phyloP scores from a whole-genome alignment of 257 asterid genomes.

The Penstemon barbatus region DNA sequence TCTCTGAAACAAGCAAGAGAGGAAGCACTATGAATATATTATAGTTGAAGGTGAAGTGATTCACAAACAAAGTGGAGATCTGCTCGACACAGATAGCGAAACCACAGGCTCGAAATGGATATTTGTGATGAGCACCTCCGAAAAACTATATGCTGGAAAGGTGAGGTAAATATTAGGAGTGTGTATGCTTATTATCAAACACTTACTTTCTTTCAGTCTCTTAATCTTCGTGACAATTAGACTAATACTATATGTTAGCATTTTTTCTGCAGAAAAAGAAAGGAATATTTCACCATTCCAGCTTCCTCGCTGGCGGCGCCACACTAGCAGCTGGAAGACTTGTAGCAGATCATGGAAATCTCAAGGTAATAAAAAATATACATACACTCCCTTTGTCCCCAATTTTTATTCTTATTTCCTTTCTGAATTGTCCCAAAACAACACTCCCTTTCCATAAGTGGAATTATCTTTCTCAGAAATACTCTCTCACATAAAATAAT shows the following conservation, averaged over 20 bases:
- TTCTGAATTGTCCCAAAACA: too few species aligned
- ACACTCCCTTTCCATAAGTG: too few species aligned
- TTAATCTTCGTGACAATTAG: slow-evolving; percentile 4
- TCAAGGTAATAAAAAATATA: slow-evolving; percentile 35
- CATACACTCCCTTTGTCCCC: too few species aligned
- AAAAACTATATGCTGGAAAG: slow-evolving; percentile 61
- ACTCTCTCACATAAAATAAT: too few species aligned
- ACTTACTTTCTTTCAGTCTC: not conserved
- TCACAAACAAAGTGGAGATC: slow-evolving; percentile 50
- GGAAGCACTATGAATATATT: slow-evolving; percentile 57
- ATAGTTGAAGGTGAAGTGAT: slow-evolving; percentile 51
- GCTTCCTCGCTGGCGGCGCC: slow-evolving; percentile 82
- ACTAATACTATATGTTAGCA: not conserved
- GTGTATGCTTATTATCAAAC: not conserved
- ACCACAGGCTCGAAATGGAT: slow-evolving; percentile 58
- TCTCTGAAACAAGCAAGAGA: slow-evolving; percentile 53
- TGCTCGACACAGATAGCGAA: slow-evolving; percentile 53
- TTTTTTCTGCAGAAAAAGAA: slow-evolving; percentile 55
- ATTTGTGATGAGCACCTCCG: slow-evolving; percentile 71
- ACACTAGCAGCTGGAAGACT: slow-evolving; percentile 79
- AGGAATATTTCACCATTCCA: slow-evolving; percentile 77
- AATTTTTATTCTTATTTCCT: too few species aligned
- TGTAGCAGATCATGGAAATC: slow-evolving; percentile 55
- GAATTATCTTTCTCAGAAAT: too few species aligned
- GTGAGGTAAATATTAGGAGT: slow-evolving; percentile 35